Percentiles rank a stretch among this genome's conserved stretches.
These are phyloP conservation scores for bread wheat (Triticum aestivum) DNA, from an alignment of 176 grass and related monocot species.

Conservation along the genomic window IWGSC_CS_RefSeq_v2.1 NC_057795.1:316672125-316672624, in stretches of 20 bases:
- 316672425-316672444: no score
- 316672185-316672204: no score
- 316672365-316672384: neutral
- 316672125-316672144: neutral
- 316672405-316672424: no score
- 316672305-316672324: neutral
- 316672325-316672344: neutral
- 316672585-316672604: neutral
- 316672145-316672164: neutral
- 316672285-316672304: neutral
- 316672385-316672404: neutral
- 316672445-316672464: no score
- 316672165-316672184: neutral
- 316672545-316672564: neutral
- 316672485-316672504: neutral
- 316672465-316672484: no score
- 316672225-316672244: neutral
- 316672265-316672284: neutral
- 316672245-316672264: neutral
- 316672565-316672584: neutral
- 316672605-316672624: neutral
- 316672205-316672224: neutral
- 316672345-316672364: neutral
- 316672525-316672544: neutral
- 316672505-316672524: neutral